These are phyloP conservation scores for Neonectria magnoliae DNA, from an alignment of 2,329 filamentous ascomycete species.

Conservation along the genomic window DNA sequence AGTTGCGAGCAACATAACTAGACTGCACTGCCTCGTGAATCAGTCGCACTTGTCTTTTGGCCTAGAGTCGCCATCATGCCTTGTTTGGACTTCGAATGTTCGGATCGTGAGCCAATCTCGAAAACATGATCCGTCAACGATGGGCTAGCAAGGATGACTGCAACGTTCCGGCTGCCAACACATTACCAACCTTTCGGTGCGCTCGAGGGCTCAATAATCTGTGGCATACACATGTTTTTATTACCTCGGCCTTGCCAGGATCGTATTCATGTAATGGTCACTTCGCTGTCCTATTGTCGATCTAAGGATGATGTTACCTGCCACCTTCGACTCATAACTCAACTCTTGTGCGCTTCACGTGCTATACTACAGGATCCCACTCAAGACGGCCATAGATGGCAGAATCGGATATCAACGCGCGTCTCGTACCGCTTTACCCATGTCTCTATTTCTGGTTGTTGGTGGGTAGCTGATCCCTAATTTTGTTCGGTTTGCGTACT, in stretches of 20 bases:
- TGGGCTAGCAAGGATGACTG: background rate
- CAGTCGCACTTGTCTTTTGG: constrained; percentile 9
- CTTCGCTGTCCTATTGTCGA: background rate
- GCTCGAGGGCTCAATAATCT: constrained; percentile 6
- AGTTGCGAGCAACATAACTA: background rate
- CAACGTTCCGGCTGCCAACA: background rate
- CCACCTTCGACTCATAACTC: background rate
- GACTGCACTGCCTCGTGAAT: background rate
- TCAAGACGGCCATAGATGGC: background rate
- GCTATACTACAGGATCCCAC: background rate
- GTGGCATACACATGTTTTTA: background rate
- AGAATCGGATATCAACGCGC: background rate
- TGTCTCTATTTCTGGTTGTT: constrained; percentile 9
- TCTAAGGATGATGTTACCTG: constrained; percentile 1
- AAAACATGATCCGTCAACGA: background rate
- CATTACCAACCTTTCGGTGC: constrained; percentile 3
- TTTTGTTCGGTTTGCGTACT: background rate
- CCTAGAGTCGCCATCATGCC: constrained; percentile 6
- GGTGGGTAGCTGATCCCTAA: background rate
- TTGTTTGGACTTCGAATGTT: background rate
- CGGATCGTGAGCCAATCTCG: background rate
- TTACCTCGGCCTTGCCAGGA: background rate
- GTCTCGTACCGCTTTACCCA: background rate
- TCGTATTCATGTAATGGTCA: background rate
- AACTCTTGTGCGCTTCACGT: background rate